These are phyloP conservation scores for Blastocystis sp. DNA, from an alignment of 352 stramenopile genomes.

Conservation along the genomic window DNA sequence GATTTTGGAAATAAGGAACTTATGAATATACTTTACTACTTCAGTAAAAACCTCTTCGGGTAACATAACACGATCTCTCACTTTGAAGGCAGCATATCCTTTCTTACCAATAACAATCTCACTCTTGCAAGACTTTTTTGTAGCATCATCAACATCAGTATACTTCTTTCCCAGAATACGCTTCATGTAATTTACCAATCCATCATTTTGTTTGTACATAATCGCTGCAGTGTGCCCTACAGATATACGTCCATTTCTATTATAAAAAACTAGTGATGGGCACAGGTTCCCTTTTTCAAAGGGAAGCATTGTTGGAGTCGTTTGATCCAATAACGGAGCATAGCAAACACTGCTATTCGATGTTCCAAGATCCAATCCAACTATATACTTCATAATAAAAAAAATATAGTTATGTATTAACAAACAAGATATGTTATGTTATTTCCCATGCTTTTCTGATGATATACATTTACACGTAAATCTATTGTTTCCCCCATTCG, in stretches of 20 bases:
- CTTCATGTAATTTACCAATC: neutral
- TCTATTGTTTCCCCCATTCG: neutral
- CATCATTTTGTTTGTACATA: neutral
- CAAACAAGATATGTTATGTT: too few relatives aligned
- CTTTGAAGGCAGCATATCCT: neutral
- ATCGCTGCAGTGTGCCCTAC: neutral
- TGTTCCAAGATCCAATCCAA: slow-evolving; percentile 18
- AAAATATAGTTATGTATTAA: neutral
- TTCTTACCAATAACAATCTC: neutral
- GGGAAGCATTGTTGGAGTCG: neutral
- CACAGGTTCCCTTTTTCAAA: neutral
- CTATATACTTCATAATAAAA: neutral
- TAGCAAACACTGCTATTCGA: neutral
- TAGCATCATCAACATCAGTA: neutral
- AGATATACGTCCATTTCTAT: neutral
- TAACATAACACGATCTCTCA: neutral
- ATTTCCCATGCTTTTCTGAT: neutral
- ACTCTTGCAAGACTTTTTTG: neutral
- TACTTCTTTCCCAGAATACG: neutral
- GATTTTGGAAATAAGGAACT: neutral
- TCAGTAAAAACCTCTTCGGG: neutral
- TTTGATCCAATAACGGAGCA: neutral
- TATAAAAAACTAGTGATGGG: neutral
- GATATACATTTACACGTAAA: neutral
- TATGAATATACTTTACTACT: neutral